Evolutionary conservation across 148 eudicot genomes (phyloP).

Genomic region (Spergularia marina): DNA sequence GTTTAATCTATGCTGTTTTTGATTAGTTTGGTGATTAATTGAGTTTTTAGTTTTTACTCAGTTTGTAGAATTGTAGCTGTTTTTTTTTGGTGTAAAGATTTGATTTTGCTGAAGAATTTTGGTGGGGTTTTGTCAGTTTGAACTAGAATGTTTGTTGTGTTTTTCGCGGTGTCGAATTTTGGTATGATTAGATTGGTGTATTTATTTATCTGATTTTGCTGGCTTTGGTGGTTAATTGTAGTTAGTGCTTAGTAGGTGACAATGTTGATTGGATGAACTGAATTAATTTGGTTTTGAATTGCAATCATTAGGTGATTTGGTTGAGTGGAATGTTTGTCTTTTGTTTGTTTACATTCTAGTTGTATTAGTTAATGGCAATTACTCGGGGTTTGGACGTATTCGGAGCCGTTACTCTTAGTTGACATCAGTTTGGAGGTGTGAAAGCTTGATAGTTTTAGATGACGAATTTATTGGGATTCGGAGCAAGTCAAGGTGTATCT

Average conservation of each 20-base stretch:
- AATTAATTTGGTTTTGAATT: neutral
- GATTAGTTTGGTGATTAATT: too few relatives aligned
- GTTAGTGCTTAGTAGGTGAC: neutral
- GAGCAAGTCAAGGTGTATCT: too few relatives aligned
- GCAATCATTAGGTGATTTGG: neutral
- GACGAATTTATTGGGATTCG: neutral
- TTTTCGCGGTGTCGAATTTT: neutral
- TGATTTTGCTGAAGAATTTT: neutral
- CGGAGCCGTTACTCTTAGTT: neutral
- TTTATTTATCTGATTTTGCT: slow-evolving; percentile 3
- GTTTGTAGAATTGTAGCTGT: too few relatives aligned
- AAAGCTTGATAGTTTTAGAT: neutral
- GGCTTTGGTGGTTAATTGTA: neutral
- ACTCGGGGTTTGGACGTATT: neutral
- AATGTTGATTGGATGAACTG: neutral
- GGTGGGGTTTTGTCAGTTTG: neutral
- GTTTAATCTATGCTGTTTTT: too few relatives aligned
- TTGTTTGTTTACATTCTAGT: neutral
- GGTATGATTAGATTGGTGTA: slow-evolving; percentile 8
- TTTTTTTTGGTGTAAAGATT: neutral
- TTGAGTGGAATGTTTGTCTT: neutral
- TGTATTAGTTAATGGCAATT: neutral
- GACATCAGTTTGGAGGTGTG: neutral
- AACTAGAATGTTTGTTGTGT: neutral
- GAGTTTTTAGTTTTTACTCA: too few relatives aligned